Evolutionary conservation across 352 stramenopile species (phyloP).

Genomic region (Phytophthora palmivora): DNA sequence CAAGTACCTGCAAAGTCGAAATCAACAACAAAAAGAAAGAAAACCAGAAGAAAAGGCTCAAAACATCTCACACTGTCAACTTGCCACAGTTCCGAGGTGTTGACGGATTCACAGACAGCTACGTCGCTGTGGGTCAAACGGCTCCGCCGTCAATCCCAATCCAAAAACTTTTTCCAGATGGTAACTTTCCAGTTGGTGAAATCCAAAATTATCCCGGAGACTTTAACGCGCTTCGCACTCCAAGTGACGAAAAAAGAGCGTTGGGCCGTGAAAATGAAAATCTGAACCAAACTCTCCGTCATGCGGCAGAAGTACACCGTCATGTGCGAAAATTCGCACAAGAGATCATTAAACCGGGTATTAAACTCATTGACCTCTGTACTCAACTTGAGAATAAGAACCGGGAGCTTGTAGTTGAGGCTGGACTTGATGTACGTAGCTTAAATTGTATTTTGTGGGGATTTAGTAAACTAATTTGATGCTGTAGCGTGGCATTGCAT

Average conservation of each 20-base stretch:
- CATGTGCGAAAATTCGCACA: conserved; percentile 92
- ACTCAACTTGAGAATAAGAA: conserved; percentile 96
- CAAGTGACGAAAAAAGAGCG: conserved; percentile 80
- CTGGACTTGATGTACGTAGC: conserved; percentile 72
- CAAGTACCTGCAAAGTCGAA: no score
- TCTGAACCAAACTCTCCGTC: conserved; percentile 74
- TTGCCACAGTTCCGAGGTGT: conserved; percentile 65
- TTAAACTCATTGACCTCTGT: conserved; percentile 97
- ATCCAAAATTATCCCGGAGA: conserved; percentile 93
- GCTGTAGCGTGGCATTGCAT: conserved; percentile 41
- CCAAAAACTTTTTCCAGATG: conserved; percentile 59
- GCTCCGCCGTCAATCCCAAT: conserved; percentile 94
- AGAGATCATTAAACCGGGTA: conserved; percentile 95
- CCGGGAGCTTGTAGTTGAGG: conserved; percentile 92
- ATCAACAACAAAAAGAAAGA: no score
- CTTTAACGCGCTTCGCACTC: conserved; percentile 90
- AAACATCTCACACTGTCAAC: no score
- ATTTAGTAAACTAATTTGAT: no score
- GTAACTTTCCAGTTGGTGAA: conserved; percentile 90
- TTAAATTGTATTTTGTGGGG: no score
- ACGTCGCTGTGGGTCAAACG: conserved; percentile 94
- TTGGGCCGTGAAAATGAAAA: conserved; percentile 75
- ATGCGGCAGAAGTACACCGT: conserved; percentile 95
- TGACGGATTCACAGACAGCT: conserved; percentile 92
- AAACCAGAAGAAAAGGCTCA: no score